Base-by-base conservation (phyloP, 495 filamentous ascomycete genomes). In the Hyphodiscus hymeniophilus region DNA sequence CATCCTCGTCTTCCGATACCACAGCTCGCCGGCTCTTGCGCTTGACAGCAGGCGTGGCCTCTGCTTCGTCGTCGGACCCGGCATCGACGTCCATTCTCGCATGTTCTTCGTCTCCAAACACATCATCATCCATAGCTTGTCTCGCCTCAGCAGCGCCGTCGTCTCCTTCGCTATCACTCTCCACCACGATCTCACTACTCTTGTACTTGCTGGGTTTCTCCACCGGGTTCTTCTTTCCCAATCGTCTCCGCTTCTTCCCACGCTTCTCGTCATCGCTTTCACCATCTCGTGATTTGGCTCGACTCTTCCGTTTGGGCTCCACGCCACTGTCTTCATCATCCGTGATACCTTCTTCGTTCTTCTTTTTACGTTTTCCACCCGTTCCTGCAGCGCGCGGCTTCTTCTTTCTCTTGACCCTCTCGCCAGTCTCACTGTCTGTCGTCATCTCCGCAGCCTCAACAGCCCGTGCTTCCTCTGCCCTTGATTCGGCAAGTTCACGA, bases 171-270 rank as follows among this genome's bases (percentile, higher is more conserved):
- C 73, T 71, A 45, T 84, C 82, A 45, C 81, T 85, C 43, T 89
- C 85, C 30, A 85, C 82, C 22, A 94, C 80, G 47, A 85, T 75
- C 63, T 94, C 88, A 31, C 70, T 80, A 45, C 80, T 85, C 73
- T 94, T 94, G 65, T 75, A 92, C 58, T 90, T 89, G 36, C 52
- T 60, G 3, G 60, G 57, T 20, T 58, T 65, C 15, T 54, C 59
- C 24, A 44, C 44, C 17, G 45, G 34, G 48, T 64, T 62, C 54
- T 76, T 73, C 55, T 76, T 77, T 4, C 74, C 75, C 30, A 81
- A 72, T 53, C 76, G 74, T 31, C 67, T 63, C 64, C 72, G 78
- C 70, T 83, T 85, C 64, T 74, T 73, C 3, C 74, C 73, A 28
- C 26, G 26, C 45, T 61, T 63, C 49, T 60, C 75, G 63, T 65